Conservation (phyloP, 1,284 basidiomycete genomes). For the Afroboletus lepidellus region DNA sequence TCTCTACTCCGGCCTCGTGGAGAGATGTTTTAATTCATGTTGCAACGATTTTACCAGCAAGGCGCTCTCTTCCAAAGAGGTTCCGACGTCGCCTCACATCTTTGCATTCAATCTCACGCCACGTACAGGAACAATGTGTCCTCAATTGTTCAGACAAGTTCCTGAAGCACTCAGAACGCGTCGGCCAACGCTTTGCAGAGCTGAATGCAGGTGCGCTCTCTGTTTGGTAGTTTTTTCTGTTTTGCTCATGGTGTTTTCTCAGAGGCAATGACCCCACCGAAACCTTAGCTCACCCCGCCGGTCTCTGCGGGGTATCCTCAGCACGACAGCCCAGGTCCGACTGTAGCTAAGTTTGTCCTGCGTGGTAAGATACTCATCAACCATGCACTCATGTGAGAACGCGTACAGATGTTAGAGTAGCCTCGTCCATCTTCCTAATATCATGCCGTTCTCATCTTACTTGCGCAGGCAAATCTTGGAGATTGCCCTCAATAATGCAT, state of each 20-base stretch:
- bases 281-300: constrained; percentile 24
- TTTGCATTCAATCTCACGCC: constrained; percentile 12
- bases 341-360: constrained; percentile 1
- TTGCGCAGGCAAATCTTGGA: background rate
- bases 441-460: constrained; percentile 6
- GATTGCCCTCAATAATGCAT: background rate
- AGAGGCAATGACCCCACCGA: constrained; percentile 35
- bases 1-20: constrained; percentile 95
- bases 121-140: constrained; percentile 63
- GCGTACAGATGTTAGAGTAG: constrained; percentile 20
- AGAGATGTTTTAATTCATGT: constrained; percentile 93
- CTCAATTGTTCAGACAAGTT: constrained; percentile 89
- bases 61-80: constrained; percentile 92
- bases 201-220: constrained; percentile 75
- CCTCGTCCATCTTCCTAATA: constrained; percentile 16
- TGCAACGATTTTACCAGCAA: constrained; percentile 97
- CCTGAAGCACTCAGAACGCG: constrained; percentile 94
- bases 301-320: background rate
- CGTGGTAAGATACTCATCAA: constrained; percentile 15
- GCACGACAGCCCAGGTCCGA: constrained; percentile 3
- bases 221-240: background rate
- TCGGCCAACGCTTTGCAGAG: constrained; percentile 90
- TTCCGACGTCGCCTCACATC: constrained; percentile 34
- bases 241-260: constrained; percentile 5
- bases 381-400: constrained; percentile 15